Evolutionary conservation across 495 filamentous ascomycete species (phyloP).

Genomic region (Aspergillus taichungensis): DNA sequence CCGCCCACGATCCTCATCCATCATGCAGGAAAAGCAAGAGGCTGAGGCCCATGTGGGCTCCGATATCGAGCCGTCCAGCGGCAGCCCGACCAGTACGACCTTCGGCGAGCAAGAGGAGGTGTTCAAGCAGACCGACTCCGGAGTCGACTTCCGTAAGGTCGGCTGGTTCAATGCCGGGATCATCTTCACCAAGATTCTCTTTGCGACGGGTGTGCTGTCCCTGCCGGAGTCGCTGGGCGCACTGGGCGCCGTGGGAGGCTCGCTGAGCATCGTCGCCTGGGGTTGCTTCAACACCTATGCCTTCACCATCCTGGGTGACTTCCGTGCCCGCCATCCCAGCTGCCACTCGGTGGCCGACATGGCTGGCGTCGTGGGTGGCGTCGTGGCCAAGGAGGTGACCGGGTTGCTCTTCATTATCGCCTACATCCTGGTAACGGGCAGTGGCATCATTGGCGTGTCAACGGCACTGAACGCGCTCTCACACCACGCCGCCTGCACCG

Average conservation of each 20-base stretch:
- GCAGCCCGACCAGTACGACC: not conserved
- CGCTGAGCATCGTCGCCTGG: constrained; percentile 47
- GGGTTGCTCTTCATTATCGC: constrained; percentile 36
- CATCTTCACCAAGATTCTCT: constrained; percentile 43
- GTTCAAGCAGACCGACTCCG: constrained; percentile 39
- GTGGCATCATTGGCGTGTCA: constrained; percentile 40
- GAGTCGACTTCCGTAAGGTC: constrained; percentile 44
- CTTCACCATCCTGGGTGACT: constrained; percentile 21
- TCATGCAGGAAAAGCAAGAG: too few relatives aligned
- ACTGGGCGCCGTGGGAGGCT: constrained; percentile 47
- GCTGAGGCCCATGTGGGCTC: too few relatives aligned
- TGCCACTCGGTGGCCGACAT: constrained; percentile 55
- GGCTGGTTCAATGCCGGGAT: constrained; percentile 41
- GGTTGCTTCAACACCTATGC: constrained; percentile 52
- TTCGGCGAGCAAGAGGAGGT: constrained; percentile 25
- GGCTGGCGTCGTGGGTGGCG: constrained; percentile 53
- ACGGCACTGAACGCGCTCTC: constrained; percentile 40
- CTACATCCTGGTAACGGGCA: constrained; percentile 36
- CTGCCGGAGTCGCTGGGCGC: constrained; percentile 50
- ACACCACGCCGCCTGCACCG: constrained; percentile 37
- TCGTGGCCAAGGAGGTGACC: constrained; percentile 30
- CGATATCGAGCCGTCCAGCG: too few relatives aligned
- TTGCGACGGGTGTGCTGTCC: constrained; percentile 50
- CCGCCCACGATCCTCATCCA: too few relatives aligned
- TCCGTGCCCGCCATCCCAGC: constrained; percentile 22